Evolutionary conservation across 2,329 filamentous ascomycete species (phyloP).

Genomic region (Thielaviopsis populi): DNA sequence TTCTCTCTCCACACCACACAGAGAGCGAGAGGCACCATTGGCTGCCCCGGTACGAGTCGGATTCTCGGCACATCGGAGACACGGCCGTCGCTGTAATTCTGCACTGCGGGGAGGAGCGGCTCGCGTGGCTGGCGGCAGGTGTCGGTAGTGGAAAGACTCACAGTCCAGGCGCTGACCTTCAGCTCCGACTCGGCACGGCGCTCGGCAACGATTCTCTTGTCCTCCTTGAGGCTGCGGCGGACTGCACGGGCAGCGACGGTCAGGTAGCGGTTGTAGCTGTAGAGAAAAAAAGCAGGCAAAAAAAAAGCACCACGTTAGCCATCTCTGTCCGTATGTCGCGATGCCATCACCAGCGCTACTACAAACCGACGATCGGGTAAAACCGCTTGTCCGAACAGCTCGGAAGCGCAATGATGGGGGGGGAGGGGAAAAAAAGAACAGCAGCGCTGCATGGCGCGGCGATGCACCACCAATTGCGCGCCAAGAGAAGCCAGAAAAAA

Average conservation of each 20-base stretch:
- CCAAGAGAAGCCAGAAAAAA: constrained; percentile 33
- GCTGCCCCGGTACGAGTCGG: not conserved
- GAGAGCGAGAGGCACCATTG: not conserved
- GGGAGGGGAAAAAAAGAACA: constrained; percentile 15
- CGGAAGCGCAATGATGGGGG: constrained; percentile 20
- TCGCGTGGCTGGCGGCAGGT: not conserved
- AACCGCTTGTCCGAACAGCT: constrained; percentile 7
- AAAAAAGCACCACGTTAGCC: not conserved
- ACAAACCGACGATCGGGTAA: constrained; percentile 8
- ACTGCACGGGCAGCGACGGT: constrained; percentile 86
- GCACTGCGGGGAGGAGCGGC: not conserved
- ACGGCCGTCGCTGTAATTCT: not conserved
- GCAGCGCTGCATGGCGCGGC: constrained; percentile 34
- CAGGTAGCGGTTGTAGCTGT: constrained; percentile 99
- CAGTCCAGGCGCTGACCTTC: constrained; percentile 88
- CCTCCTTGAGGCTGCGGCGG: constrained; percentile 93
- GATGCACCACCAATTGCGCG: constrained; percentile 61
- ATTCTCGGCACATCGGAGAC: constrained; percentile 23
- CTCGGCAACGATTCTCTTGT: constrained; percentile 74
- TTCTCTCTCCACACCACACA: not conserved
- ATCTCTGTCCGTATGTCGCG: not conserved
- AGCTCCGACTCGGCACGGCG: constrained; percentile 80
- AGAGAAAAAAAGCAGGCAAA: not conserved
- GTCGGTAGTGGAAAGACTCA: constrained; percentile 31
- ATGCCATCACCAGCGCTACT: not conserved